These are phyloP conservation scores for Alloteropsis angusta DNA, from an alignment of 202 grass and related monocot genomes.

Conservation along the genomic window DNA sequence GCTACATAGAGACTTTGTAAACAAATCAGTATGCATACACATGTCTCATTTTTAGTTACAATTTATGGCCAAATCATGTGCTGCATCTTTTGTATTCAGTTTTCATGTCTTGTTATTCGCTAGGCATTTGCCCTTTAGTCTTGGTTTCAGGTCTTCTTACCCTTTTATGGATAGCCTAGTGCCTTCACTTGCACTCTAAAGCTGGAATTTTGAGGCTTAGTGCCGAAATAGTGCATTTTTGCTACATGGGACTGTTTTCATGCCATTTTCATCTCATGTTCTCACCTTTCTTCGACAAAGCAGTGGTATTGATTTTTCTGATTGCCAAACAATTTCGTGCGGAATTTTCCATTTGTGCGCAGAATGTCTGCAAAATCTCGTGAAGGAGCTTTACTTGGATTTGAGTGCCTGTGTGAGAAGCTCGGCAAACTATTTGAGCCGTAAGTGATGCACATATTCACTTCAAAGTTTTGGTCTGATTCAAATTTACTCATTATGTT, in stretches of 20 bases:
- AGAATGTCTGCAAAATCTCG: conserved; percentile 92
- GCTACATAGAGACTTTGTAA: background rate
- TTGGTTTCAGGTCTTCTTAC: background rate
- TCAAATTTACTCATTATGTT: conserved; percentile 21
- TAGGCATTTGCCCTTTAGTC: background rate
- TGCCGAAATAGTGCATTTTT: background rate
- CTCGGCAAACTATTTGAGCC: conserved; percentile 94
- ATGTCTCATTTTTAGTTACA: conserved; percentile 1
- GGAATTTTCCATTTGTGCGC: conserved; percentile 11
- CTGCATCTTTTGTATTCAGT: background rate
- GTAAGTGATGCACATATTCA: conserved; percentile 49
- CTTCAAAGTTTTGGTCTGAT: conserved; percentile 4
- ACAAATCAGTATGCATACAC: conserved; percentile 9
- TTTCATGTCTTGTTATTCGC: background rate
- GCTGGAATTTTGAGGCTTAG: background rate
- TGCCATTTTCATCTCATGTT: background rate
- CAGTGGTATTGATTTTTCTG: conserved; percentile 7
- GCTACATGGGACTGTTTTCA: conserved; percentile 5
- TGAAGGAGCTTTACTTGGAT: conserved; percentile 96
- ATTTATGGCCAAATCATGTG: conserved; percentile 7
- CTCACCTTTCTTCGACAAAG: background rate
- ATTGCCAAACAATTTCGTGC: conserved; percentile 1
- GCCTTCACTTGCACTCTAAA: background rate
- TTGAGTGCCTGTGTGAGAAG: conserved; percentile 97
- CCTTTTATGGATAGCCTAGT: background rate